Evolutionary conservation across 129 eudicot genomes (phyloP).

Genomic region (Ambrosia trifida): DNA sequence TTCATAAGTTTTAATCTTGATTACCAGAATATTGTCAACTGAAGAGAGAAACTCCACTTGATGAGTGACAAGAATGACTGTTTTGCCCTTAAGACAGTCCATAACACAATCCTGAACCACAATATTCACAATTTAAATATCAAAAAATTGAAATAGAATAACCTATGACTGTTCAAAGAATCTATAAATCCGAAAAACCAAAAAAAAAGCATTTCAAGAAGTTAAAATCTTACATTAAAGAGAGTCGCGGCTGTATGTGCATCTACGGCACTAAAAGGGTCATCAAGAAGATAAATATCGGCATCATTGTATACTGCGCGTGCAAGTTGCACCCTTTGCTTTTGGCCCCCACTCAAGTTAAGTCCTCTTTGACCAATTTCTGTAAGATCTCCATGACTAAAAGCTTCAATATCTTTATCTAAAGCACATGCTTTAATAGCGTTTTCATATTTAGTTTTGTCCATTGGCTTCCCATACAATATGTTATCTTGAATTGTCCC

Average conservation of each 20-base stretch:
- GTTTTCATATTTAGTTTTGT: slow-evolving; percentile 49
- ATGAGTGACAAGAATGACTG: slow-evolving; percentile 80
- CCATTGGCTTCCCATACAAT: slow-evolving; percentile 75
- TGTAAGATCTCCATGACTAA: slow-evolving; percentile 73
- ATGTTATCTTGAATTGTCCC: slow-evolving; percentile 83
- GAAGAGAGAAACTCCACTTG: slow-evolving; percentile 77
- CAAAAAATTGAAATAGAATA: not conserved
- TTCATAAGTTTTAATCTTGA: not conserved
- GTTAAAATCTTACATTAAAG: slow-evolving; percentile 51
- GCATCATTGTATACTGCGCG: slow-evolving; percentile 86
- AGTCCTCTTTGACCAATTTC: slow-evolving; percentile 89
- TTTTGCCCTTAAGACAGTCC: slow-evolving; percentile 56
- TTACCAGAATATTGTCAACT: slow-evolving; percentile 77
- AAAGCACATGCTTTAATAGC: slow-evolving; percentile 64
- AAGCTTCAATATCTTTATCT: slow-evolving; percentile 65
- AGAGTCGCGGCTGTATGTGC: slow-evolving; percentile 87
- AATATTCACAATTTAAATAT: slow-evolving; percentile 5
- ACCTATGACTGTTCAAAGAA: not conserved
- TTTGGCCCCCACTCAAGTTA: slow-evolving; percentile 90
- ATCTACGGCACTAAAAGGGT: slow-evolving; percentile 91
- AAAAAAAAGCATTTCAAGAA: not conserved
- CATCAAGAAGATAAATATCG: slow-evolving; percentile 84
- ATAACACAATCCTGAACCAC: slow-evolving; percentile 73
- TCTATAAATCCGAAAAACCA: not conserved
- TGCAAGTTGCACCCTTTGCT: slow-evolving; percentile 85